Evolutionary conservation across 2,329 filamentous ascomycete species (phyloP).

Genomic region (Verticillium alfalfae): DNA sequence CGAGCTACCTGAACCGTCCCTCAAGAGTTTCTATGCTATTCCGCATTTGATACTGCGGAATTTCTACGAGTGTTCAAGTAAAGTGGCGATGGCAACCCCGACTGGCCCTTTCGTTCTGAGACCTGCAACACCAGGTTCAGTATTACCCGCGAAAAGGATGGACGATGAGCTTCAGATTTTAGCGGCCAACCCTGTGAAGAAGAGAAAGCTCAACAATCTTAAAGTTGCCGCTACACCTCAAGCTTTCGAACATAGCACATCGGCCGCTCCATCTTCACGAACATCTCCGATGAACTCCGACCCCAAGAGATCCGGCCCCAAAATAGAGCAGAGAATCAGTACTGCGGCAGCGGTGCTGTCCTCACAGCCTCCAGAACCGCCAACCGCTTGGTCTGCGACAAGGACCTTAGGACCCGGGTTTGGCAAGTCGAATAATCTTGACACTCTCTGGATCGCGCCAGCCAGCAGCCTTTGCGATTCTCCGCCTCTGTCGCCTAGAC

Average conservation of each 20-base stretch:
- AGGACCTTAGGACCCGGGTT: constrained; percentile 5
- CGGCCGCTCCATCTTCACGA: neutral
- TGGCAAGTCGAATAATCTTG: constrained; percentile 23
- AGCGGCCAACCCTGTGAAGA: constrained; percentile 36
- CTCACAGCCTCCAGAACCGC: neutral
- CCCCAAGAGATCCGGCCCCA: no score
- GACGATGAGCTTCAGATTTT: constrained; percentile 40
- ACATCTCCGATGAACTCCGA: neutral
- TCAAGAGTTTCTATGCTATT: no score
- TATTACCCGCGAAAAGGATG: constrained; percentile 17
- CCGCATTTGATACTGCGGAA: neutral
- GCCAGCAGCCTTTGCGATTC: constrained; percentile 16
- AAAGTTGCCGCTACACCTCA: neutral
- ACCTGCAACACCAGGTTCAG: neutral
- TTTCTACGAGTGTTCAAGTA: neutral
- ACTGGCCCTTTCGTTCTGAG: neutral
- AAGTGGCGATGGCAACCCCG: neutral
- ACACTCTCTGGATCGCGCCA: constrained; percentile 8
- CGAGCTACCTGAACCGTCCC: neutral
- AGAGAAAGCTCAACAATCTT: constrained; percentile 11
- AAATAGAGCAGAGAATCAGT: no score
- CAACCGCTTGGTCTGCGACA: neutral
- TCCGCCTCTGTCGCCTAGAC: constrained; percentile 29
- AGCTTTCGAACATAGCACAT: neutral
- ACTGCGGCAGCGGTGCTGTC: no score